Evolutionary conservation across 2,329 filamentous ascomycete genomes (phyloP).

Genomic region (Verticillium dahliae): DNA sequence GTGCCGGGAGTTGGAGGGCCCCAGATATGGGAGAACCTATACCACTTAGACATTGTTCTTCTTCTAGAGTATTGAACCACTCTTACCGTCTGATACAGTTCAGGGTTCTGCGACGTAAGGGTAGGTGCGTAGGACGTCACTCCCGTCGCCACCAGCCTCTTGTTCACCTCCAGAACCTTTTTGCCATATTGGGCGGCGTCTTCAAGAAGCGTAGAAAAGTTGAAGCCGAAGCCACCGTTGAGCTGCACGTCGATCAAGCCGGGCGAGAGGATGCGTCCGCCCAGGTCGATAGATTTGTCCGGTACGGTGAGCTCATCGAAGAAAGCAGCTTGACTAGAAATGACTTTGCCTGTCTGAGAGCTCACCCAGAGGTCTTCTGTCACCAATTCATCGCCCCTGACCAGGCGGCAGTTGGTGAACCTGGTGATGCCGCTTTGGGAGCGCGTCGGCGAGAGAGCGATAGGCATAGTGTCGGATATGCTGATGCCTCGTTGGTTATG

Average conservation of each 20-base stretch:
- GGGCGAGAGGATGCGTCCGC: constrained; percentile 75
- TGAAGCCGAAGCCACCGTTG: constrained; percentile 88
- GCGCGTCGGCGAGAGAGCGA: constrained; percentile 28
- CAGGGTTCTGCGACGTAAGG: constrained; percentile 70
- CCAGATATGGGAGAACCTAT: constrained; percentile 67
- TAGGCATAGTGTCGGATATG: constrained; percentile 33
- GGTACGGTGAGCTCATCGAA: constrained; percentile 65
- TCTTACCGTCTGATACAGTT: constrained; percentile 70
- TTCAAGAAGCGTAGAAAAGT: constrained; percentile 75
- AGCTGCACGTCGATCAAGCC: constrained; percentile 89
- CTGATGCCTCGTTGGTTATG: constrained; percentile 15
- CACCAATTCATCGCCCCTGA: constrained; percentile 62
- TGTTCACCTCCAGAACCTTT: constrained; percentile 66
- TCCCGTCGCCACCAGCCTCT: constrained; percentile 65
- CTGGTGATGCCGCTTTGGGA: constrained; percentile 62
- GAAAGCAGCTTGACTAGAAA: constrained; percentile 61
- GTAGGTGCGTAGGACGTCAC: constrained; percentile 87
- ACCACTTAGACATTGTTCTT: background rate
- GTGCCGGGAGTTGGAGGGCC: constrained; percentile 59
- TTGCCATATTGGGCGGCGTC: constrained; percentile 64
- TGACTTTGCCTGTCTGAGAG: constrained; percentile 72
- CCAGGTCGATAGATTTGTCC: constrained; percentile 70
- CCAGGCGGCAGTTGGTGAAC: constrained; percentile 79
- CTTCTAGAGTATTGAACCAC: background rate
- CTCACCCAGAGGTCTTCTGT: constrained; percentile 85